Percentiles rank a stretch among this genome's conserved stretches.
phyloP scores from a whole-genome alignment of 345 rosid genomes.

The Erucastrum elatum region DNA sequence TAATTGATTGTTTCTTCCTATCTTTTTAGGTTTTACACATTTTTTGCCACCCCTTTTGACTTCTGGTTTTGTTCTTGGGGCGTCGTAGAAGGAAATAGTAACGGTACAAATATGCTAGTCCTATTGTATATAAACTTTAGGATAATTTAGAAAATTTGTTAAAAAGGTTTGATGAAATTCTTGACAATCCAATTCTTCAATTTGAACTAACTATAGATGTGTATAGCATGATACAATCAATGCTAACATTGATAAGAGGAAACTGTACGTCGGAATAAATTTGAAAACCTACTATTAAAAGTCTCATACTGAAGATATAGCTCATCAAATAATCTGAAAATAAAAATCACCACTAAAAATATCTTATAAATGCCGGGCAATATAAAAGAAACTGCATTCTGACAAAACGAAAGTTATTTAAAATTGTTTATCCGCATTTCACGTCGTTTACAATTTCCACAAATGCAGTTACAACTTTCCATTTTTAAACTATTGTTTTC shows the following conservation, averaged over 20 bases:
- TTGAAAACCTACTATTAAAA: not conserved
- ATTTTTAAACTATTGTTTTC: conserved; percentile 10
- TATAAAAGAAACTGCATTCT: not conserved
- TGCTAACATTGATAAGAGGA: not conserved
- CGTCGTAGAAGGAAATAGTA: not conserved
- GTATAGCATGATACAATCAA: not conserved
- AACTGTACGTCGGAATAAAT: not conserved
- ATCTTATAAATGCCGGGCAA: not conserved
- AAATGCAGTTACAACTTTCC: not conserved
- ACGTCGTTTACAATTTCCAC: not conserved
- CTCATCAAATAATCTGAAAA: not conserved
- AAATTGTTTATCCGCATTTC: not conserved
- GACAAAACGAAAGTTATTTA: not conserved
- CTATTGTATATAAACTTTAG: not conserved
- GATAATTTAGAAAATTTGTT: not conserved
- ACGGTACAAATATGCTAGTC: not conserved
- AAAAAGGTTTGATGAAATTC: not conserved
- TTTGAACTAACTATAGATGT: not conserved
- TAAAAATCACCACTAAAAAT: not conserved
- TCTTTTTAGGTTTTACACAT: not conserved
- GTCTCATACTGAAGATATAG: not conserved
- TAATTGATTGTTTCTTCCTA: conserved; percentile 25
- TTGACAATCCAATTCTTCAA: not conserved
- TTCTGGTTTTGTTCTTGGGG: not conserved
- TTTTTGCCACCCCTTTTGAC: conserved; percentile 37